Evolutionary conservation across 768 basidiomycete genomes (phyloP), one percentile per base, ranked within the genome.

Genomic region (Xanthoconium purpureum): DNA sequence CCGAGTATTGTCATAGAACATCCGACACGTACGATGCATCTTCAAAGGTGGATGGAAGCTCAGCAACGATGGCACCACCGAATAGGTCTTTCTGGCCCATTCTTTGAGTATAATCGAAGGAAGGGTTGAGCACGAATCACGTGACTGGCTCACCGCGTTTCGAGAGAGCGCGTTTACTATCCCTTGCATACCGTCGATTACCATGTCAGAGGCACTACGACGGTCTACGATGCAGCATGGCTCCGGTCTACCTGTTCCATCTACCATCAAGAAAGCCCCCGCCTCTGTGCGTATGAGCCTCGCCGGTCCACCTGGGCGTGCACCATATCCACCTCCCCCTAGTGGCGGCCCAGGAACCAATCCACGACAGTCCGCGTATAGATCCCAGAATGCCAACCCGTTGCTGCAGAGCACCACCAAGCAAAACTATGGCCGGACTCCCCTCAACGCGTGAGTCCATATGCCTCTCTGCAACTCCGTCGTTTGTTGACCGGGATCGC

Each of bases 1-100:
- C 20, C 46, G 38, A 30, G 28, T 5, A 48, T 20, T 24, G 12
- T 35, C 18, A 49, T 4, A 8, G 13, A 5, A 20, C 30, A 79
- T 37, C 30, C 32, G 17, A 37, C 18, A 74, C 91, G 58, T 74
- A 97, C 96, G 94, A 91, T 50, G 87, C 93, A 74, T 99, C 96
- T 52, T 91, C 63, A 57, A 92, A 82, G 55, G 72, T 57, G 1
- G 60, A 20, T 3, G 88, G 87, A 1, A 90, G 73, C 29, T 74
- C 63, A 10, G 83, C 79, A 7, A 76, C 80, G 56, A 99, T 92
- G 13, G 91, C 92, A 13, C 93, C 94, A 5, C 93, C 96, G 72
- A 94, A 99, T 0, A 99, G 81, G 2, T 39, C 17, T 45, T 29
- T 63, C 28, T 12, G 37, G n/a, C 47, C 59, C 66, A 67, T 67